These are phyloP conservation scores for Talaromyces sp. DNA, from an alignment of 2,329 filamentous ascomycete genomes.

Conservation along the genomic window DNA sequence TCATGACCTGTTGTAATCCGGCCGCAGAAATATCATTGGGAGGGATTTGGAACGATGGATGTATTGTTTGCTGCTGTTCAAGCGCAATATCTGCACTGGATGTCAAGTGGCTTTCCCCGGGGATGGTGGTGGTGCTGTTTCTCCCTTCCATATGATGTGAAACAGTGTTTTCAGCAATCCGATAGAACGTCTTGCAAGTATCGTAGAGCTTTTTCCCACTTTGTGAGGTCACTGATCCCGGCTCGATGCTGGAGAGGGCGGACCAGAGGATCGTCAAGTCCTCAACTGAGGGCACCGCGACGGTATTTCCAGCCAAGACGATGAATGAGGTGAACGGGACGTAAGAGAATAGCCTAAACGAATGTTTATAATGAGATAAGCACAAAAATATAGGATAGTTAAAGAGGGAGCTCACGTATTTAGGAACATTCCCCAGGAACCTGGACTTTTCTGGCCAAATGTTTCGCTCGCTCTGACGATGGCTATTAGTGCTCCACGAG, in stretches of 20 bases:
- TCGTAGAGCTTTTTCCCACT: not conserved
- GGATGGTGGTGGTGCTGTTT: not conserved
- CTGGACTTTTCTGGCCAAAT: not conserved
- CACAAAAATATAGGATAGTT: too few relatives aligned
- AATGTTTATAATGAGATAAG: not conserved
- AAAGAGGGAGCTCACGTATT: not conserved
- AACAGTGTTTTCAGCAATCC: not conserved
- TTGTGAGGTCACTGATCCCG: not conserved
- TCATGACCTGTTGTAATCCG: not conserved
- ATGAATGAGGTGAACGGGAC: not conserved
- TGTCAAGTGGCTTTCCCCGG: not conserved
- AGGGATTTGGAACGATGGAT: too few relatives aligned
- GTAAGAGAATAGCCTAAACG: not conserved
- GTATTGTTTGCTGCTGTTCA: too few relatives aligned
- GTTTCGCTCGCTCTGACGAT: not conserved
- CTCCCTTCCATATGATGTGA: not conserved
- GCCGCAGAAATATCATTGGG: not conserved
- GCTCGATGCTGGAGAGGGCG: not conserved
- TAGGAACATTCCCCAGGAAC: not conserved
- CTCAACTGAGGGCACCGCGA: not conserved
- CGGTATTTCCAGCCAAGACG: not conserved
- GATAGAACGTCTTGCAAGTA: not conserved
- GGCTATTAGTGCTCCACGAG: not conserved
- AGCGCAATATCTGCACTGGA: not conserved
- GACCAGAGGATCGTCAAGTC: not conserved